Conservation (phyloP, 768 basidiomycete genomes). For the Termitomyces sp. region DNA sequence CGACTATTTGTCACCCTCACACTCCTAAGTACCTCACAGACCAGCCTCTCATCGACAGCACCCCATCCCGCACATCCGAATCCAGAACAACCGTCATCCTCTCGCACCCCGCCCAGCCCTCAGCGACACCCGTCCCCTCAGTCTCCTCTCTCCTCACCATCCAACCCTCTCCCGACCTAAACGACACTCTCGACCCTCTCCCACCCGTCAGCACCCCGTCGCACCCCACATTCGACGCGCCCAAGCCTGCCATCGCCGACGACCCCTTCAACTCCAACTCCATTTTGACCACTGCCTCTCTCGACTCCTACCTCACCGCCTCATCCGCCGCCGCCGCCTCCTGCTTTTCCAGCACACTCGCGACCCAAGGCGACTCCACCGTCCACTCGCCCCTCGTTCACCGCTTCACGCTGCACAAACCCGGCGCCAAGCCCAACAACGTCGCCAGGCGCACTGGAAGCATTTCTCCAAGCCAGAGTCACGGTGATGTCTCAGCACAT, state of each 20-base stretch:
- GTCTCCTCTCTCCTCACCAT: constrained; percentile 76
- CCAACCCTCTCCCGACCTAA: constrained; percentile 51
- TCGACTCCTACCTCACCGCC: constrained; percentile 68
- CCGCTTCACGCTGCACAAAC: constrained; percentile 84
- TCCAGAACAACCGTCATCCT: constrained; percentile 74
- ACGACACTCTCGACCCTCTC: constrained; percentile 37
- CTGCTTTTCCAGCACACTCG: constrained; percentile 51
- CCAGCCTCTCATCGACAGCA: constrained; percentile 50
- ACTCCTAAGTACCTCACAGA: constrained; percentile 9
- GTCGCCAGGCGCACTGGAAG: constrained; percentile 29
- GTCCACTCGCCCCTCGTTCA: constrained; percentile 64
- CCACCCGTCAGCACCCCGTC: constrained; percentile 22
- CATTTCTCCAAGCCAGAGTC: constrained; percentile 23
- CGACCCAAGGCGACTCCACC: constrained; percentile 78
- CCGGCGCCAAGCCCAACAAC: constrained; percentile 59
- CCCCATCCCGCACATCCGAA: constrained; percentile 39
- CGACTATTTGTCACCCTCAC: neutral
- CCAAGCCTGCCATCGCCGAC: neutral
- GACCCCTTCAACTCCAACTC: constrained; percentile 44
- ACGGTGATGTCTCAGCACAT: constrained; percentile 27
- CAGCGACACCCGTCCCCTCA: constrained; percentile 44
- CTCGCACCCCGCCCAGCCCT: constrained; percentile 37
- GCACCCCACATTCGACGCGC: constrained; percentile 13
- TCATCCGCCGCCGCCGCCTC: constrained; percentile 43
- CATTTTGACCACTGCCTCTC: constrained; percentile 52